These are phyloP conservation scores for Pseudonitzschia multistriata DNA, from an alignment of 108 stramenopile species.

Conservation along the genomic window DNA sequence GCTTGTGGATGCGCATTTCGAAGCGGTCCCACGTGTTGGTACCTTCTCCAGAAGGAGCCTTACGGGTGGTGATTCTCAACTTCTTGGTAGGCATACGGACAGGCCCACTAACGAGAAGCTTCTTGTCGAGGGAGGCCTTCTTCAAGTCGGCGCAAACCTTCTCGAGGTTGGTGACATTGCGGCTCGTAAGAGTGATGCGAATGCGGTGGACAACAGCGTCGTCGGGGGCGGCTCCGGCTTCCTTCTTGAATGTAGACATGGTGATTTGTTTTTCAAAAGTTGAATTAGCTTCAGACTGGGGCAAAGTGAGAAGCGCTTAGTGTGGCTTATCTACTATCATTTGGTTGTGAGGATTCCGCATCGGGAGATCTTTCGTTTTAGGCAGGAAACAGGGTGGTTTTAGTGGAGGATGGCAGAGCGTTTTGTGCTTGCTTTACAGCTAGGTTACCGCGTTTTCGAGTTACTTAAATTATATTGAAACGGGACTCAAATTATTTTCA, in stretches of 20 bases:
- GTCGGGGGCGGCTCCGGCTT: conserved; percentile 52
- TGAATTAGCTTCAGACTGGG: conserved; percentile 51
- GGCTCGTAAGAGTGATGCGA: conserved; percentile 98
- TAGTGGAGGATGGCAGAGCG: background rate
- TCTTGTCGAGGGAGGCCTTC: conserved; percentile 90
- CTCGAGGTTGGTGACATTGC: conserved; percentile 97
- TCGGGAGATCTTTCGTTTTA: background rate
- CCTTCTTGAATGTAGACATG: conserved; percentile 79
- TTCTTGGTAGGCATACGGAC: conserved; percentile 99
- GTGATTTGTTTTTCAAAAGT: conserved; percentile 22
- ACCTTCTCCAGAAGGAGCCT: conserved; percentile 99
- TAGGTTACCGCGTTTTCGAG: conserved; percentile 5
- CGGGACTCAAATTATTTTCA: background rate
- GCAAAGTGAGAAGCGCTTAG: conserved; percentile 59
- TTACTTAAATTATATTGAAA: conserved; percentile 2
- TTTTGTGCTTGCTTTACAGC: background rate
- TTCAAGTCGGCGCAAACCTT: conserved; percentile 99
- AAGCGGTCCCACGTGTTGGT: conserved; percentile 99
- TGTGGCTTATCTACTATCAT: background rate
- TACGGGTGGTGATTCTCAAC: conserved; percentile 96
- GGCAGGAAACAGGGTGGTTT: background rate
- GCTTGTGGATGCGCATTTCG: conserved; percentile 99
- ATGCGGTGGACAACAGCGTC: conserved; percentile 89
- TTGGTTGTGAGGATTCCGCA: background rate
- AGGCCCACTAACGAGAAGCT: conserved; percentile 94